Evolutionary conservation across 2,329 filamentous ascomycete species (phyloP), one percentile per base, ranked within the genome.

Genomic region (Colletotrichum tamarilloi): DNA sequence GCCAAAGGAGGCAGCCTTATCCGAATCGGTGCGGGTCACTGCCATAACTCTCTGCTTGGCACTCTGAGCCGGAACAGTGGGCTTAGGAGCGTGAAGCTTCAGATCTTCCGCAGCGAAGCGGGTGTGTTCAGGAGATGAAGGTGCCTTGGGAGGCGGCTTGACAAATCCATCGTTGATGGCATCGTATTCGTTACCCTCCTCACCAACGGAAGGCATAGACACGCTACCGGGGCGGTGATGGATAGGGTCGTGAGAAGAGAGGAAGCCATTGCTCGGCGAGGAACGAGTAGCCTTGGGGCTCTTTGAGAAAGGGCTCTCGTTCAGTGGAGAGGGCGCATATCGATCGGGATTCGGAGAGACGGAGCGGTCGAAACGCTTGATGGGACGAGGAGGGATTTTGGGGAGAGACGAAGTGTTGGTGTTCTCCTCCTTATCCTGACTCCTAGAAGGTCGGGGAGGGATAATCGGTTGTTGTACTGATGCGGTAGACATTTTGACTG

Each of bases 21-120:
- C 91, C n/a, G 95, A 97, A 84, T 98, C 95, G 76, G 95, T 98
- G 76, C 94, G 92, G 42, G 96, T 98, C 74, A 98, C 95, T 16
- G 90, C 87, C 80, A 93, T 91, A 63, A 98, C 94, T 78, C 93
- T 91, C 81, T 94, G 91, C 84, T 95, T 97, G 73, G 95, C 95
- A 78, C 92, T 97, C 24, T 91, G 90, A 58, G 90, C 91, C 11
- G 95, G 93, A 75, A 98, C 87, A 16, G 95, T 97, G 6, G 96
- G 95, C 83, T 92, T 97, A 3, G 96, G 96, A 72, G 95, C 95
- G 83, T 97, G 91, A 72, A 98, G 90, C 82, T 97, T 93, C 78
- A 98, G 85, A 79, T 97, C 94, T 70, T 93, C 91, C 76, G 90
- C 92, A 68, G 98, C 87, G 77, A 92, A 94, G 79, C 94, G 91